Evolutionary conservation across 805 yeast species (phyloP).

Genomic region (Middelhovenomyces tepae): DNA sequence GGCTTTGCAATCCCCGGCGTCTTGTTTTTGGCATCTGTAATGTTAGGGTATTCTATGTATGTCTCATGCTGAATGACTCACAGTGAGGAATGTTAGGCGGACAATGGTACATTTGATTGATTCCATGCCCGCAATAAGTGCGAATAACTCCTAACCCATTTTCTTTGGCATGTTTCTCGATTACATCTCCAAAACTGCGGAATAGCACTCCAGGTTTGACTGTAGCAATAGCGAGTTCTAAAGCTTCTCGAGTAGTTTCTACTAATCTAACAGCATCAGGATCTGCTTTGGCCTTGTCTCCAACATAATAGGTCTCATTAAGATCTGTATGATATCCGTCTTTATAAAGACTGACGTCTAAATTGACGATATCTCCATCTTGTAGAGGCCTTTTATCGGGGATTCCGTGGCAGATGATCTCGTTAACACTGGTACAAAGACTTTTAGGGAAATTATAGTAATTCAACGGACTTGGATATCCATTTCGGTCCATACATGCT

Average conservation of each 20-base stretch:
- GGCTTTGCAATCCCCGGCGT: constrained; percentile 90
- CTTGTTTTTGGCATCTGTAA: constrained; percentile 60
- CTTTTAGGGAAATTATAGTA: constrained; percentile 91
- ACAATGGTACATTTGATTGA: constrained; percentile 77
- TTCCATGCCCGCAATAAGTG: constrained; percentile 91
- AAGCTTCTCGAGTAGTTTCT: constrained; percentile 82
- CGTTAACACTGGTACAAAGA: constrained; percentile 89
- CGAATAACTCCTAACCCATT: constrained; percentile 81
- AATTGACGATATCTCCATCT: constrained; percentile 91
- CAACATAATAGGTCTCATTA: constrained; percentile 95
- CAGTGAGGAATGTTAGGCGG: constrained; percentile 89
- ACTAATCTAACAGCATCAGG: constrained; percentile 81
- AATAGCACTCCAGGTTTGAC: constrained; percentile 91
- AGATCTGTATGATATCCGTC: constrained; percentile 90
- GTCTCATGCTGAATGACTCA: constrained; percentile 2
- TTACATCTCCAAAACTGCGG: constrained; percentile 77
- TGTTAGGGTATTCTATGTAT: not conserved
- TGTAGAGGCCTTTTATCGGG: constrained; percentile 81
- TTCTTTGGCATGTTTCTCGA: constrained; percentile 75
- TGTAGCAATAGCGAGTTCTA: constrained; percentile 70
- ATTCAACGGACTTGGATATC: constrained; percentile 92
- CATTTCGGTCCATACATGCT: constrained; percentile 79
- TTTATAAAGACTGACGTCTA: constrained; percentile 79
- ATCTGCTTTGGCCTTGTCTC: constrained; percentile 73
- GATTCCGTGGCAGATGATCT: constrained; percentile 93